phyloP scores from a whole-genome alignment of 2,329 filamentous ascomycete species.

The Trichoderma sp. region DNA sequence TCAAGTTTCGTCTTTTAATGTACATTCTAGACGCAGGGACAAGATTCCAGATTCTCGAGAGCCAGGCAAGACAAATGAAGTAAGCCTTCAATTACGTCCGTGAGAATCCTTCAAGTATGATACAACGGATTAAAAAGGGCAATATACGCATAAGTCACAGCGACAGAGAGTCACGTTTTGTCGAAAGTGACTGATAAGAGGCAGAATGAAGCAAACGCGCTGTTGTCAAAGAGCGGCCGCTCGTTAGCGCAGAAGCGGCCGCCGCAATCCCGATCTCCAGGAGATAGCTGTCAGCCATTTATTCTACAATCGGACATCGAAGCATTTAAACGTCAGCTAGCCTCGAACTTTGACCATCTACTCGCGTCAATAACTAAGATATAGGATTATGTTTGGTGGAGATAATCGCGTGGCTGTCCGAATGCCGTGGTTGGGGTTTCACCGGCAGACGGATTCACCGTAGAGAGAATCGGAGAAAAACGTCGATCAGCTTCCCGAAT shows the following conservation, averaged over 20 bases:
- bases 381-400: not conserved
- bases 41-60: no score
- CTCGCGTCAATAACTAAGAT: not conserved
- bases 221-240: not conserved
- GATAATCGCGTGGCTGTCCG: not conserved
- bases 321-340: not conserved
- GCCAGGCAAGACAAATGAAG: no score
- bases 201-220: not conserved
- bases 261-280: not conserved
- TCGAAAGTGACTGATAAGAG: not conserved
- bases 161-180: fast-evolving
- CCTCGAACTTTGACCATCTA: not conserved
- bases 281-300: not conserved
- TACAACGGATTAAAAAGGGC: no score
- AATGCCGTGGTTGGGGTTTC: not conserved
- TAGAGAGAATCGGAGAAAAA: not conserved
- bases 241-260: not conserved
- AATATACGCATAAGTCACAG: no score
- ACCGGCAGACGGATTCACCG: not conserved
- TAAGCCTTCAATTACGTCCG: no score
- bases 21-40: no score
- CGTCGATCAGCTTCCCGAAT: not conserved
- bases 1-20: no score
- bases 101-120: no score
- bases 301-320: not conserved